Conservation (phyloP, 2,329 filamentous ascomycete genomes). For the Penicillium sp. region DNA sequence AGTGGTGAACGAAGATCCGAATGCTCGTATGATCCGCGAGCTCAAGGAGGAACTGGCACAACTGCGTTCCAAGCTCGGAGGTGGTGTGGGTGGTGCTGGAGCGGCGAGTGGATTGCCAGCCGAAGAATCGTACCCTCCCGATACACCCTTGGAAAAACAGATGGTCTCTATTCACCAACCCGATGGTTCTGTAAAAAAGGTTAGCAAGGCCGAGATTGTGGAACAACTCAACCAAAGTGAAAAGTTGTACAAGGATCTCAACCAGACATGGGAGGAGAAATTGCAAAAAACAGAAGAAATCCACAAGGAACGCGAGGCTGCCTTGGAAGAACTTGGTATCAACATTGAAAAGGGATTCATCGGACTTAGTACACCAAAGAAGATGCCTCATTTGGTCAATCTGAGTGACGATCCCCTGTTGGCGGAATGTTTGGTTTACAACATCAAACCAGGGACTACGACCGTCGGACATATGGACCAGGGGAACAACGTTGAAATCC, state of each 20-base stretch:
- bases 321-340: conserved; percentile 93
- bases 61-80: conserved; percentile 80
- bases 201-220: conserved; percentile 96
- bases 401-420: conserved; percentile 91
- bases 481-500: conserved; percentile 80
- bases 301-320: conserved; percentile 93
- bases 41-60: conserved; percentile 91
- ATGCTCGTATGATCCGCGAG: conserved; percentile 97
- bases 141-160: conserved; percentile 90
- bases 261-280: conserved; percentile 99
- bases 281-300: conserved; percentile 92
- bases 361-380: conserved; percentile 92
- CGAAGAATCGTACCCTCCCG: conserved; percentile 86
- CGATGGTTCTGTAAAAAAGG: conserved; percentile 87
- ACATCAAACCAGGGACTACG: conserved; percentile 91
- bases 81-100: conserved; percentile 49
- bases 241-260: conserved; percentile 91
- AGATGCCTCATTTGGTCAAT: conserved; percentile 99
- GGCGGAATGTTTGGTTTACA: conserved; percentile 95
- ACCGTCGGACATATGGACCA: conserved; percentile 93
- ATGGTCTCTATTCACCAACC: conserved; percentile 89
- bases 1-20: conserved; percentile 97
- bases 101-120: conserved; percentile 53
- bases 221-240: conserved; percentile 96
- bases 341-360: conserved; percentile 99